These are phyloP conservation scores for Triangularia verruculosa DNA, from an alignment of 2,329 filamentous ascomycete genomes.

Conservation along the genomic window DNA sequence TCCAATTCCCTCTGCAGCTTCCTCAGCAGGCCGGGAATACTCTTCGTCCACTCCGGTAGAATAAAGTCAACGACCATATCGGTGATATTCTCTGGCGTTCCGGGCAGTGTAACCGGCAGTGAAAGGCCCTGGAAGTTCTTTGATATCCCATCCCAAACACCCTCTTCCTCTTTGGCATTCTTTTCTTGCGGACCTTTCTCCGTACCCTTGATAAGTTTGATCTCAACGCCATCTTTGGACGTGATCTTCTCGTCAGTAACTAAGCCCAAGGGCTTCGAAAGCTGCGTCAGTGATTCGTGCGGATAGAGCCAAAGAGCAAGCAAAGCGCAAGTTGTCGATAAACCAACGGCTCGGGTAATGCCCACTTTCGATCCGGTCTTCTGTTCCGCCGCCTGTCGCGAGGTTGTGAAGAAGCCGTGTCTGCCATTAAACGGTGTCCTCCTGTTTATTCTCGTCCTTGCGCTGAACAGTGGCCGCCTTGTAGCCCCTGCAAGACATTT, in stretches of 20 bases:
- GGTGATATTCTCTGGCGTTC: constrained; percentile 52
- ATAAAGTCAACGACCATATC: constrained; percentile 67
- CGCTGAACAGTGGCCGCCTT: neutral
- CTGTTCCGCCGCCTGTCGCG: constrained; percentile 7
- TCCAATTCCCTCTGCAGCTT: constrained; percentile 88
- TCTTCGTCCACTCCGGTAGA: constrained; percentile 76
- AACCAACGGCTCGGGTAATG: constrained; percentile 30
- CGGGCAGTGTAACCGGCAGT: constrained; percentile 32
- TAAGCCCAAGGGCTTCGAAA: neutral
- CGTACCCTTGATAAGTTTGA: constrained; percentile 8
- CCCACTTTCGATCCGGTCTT: constrained; percentile 18
- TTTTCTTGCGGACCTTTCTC: constrained; percentile 5
- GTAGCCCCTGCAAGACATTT: neutral
- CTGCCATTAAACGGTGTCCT: neutral
- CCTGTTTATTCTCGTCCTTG: neutral
- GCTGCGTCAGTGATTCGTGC: constrained; percentile 34
- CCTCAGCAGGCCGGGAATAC: constrained; percentile 70
- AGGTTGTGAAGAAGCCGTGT: constrained; percentile 22
- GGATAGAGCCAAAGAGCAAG: constrained; percentile 41
- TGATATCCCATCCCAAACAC: constrained; percentile 54
- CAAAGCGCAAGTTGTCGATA: constrained; percentile 35
- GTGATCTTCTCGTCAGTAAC: neutral
- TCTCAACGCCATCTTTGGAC: neutral
- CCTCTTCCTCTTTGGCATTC: constrained; percentile 15
- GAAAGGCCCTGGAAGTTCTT: constrained; percentile 6